phyloP scores from a whole-genome alignment of 2,329 filamentous ascomycete species.

The Trichoderma simmonsii region DNA sequence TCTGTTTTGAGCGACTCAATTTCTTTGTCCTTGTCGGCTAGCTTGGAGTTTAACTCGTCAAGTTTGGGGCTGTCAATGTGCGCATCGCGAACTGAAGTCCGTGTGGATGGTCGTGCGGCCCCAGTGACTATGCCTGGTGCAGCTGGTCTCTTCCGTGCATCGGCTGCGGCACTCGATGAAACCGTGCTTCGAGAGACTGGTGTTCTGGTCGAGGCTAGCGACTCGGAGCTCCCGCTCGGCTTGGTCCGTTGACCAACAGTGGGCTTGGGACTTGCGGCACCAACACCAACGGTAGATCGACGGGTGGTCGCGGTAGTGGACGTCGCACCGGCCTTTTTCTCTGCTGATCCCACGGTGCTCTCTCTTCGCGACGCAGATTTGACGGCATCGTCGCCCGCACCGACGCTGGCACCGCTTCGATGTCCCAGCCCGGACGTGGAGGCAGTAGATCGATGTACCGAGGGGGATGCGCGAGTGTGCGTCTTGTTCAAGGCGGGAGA shows the following conservation, averaged over 20 bases:
- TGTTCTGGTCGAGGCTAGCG: conserved; percentile 33
- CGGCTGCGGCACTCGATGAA: conserved; percentile 24
- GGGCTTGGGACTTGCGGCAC: conserved; percentile 35
- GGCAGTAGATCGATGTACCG: conserved; percentile 33
- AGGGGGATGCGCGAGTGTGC: conserved; percentile 44
- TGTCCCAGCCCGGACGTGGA: conserved; percentile 41
- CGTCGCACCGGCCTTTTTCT: conserved; percentile 36
- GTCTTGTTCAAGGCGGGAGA: conserved; percentile 46
- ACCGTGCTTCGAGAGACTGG: conserved; percentile 16
- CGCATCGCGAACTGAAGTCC: conserved; percentile 40
- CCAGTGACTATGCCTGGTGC: conserved; percentile 41
- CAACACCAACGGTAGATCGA: conserved; percentile 29
- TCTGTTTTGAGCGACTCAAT: conserved; percentile 56
- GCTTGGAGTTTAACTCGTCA: conserved; percentile 59
- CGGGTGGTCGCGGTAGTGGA: conserved; percentile 33
- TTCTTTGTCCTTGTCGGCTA: conserved; percentile 56
- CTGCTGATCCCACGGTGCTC: conserved; percentile 42
- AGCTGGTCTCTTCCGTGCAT: conserved; percentile 57
- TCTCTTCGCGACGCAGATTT: conserved; percentile 41
- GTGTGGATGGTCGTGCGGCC: conserved; percentile 26
- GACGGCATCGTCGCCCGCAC: conserved; percentile 48
- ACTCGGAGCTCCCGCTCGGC: background rate
- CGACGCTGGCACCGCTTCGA: conserved; percentile 46
- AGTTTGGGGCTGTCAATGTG: conserved; percentile 50
- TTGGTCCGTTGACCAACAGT: background rate